Evolutionary conservation across 768 basidiomycete genomes (phyloP), one percentile per base, ranked within the genome.

Genomic region (Psilocybe tampanensis): DNA sequence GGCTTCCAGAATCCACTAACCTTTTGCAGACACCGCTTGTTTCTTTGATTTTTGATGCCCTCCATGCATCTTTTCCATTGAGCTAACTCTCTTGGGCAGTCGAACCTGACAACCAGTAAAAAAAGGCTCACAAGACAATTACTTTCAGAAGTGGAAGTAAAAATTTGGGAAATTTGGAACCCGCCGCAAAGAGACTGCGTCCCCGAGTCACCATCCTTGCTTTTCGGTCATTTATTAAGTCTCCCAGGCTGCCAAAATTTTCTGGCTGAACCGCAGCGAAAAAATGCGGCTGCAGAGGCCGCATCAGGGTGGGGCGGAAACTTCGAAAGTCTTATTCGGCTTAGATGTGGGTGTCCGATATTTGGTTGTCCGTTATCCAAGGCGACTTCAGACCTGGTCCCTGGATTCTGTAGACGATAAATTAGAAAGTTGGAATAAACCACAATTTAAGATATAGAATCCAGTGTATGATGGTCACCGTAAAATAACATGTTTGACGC

Each of bases 191-290:
- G 33, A 34, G 33, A 34, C 15, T 8, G 29, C 29, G 29, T 29
- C 29, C n/a, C n/a, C 29, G 9, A 29, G 29, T 29, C 9, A 29
- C 29, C 5, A 32, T 48, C 26, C 26, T 29, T 21, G 15, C 17
- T 5, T 4, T 23, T 47, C 12, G 13, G n/a, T 52, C 50, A 19
- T 24, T 23, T 43, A 52, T 52, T 21, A 33, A 23, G 5, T 42
- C 39, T 52, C 50, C 18, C 50, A 52, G 50, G 50, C 50, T 41
- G 50, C 36, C 50, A 52, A 47, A 26, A 26, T 23, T 47, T 24
- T n/a, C 44, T n/a, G n/a, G n/a, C n/a, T n/a, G n/a, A n/a, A 9
- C 29, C 29, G 29, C 29, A 29, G 29, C 29, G 9, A 29, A 29
- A 9, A 9, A 29, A 5, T 29, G 29, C 4, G 9, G 5, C 29